Evolutionary conservation across 1,284 basidiomycete genomes (phyloP), one percentile per base, ranked within the genome.

Genomic region (Chondrostereum purpureum): DNA sequence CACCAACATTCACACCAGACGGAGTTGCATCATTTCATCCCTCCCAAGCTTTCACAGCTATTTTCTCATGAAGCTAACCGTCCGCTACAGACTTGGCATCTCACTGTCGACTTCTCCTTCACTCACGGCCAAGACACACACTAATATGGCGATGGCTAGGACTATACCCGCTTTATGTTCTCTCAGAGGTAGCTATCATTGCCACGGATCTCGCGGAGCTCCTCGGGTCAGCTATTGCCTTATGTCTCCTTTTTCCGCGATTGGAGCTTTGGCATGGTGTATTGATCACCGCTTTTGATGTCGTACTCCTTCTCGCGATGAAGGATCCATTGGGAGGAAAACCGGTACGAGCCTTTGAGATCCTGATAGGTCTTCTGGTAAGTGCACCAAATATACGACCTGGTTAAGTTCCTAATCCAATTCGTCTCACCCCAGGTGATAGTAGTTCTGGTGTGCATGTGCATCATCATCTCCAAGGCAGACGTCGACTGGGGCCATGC

Each of bases 121-220:
- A 88, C 58, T 73, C 82, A 57, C 75, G 83, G 22, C 77, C 80
- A 11, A 77, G 69, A 52, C 72, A 83, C 58, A 78, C 72, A 37
- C 67, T 65, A 23, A 65, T 88, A 16, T 77, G 75, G 52, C 75
- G 87, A 49, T 85, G 73, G 72, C 58, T 78, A n/a, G 72, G 73
- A 6, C 68, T 83, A 18, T 89, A 88, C 60, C 87, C 85, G 3
- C 72, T 83, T 20, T 88, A 86, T 58, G 60, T 62, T 23, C 61
- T 83, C 20, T 66, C 84, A 4, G 92, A 97, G 63, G 67, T 87
- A n/a, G 90, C 88, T 23, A 92, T 95, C 55, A 78, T 89, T 53
- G 77, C 74, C 22, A 83, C 80, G n/a, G 80, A 83, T 60, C 65
- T 82, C 31, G 78, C 79, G 16, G 79, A 83, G 60, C 70, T 93